Conservation (phyloP, 192 early-diverging fungal species). For the Rhizophlyctis rosea region DNA sequence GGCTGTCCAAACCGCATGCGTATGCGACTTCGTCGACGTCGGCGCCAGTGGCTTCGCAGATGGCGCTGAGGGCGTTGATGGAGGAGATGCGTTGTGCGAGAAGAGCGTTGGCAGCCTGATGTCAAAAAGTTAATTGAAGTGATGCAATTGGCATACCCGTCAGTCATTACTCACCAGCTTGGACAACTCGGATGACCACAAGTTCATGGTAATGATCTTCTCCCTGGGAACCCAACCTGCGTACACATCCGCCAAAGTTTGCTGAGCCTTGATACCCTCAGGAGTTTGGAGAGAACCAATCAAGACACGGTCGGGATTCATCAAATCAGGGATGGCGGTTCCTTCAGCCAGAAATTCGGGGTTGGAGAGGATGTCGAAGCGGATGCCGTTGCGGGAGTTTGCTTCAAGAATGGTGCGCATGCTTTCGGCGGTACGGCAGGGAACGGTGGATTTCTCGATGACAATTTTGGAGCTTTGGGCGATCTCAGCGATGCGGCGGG, state of each 20-base stretch:
- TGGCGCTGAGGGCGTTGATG: conserved; percentile 84
- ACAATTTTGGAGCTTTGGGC: conserved; percentile 82
- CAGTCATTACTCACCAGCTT: conserved; percentile 65
- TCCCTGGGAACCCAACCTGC: conserved; percentile 80
- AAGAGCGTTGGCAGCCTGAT: conserved; percentile 83
- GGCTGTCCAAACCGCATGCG: conserved; percentile 80
- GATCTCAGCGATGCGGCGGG: conserved; percentile 76
- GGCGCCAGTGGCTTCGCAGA: conserved; percentile 91
- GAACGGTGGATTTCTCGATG: conserved; percentile 93
- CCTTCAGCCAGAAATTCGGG: conserved; percentile 96
- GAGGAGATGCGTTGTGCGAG: conserved; percentile 92
- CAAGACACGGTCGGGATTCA: conserved; percentile 85
- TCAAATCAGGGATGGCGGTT: conserved; percentile 78
- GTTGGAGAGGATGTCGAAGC: conserved; percentile 87
- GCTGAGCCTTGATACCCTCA: conserved; percentile 72
- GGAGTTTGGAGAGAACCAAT: conserved; percentile 76
- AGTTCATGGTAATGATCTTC: conserved; percentile 82
- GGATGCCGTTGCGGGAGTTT: conserved; percentile 62
- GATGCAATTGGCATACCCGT: background rate
- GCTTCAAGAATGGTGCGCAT: conserved; percentile 83
- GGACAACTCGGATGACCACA: conserved; percentile 94
- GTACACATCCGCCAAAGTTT: conserved; percentile 74
- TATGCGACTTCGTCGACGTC: conserved; percentile 87
- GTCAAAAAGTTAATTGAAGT: background rate
- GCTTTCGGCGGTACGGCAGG: conserved; percentile 83